Base-by-base conservation (phyloP, 2,329 filamentous ascomycete genomes). In the Fusarium sp. region DNA sequence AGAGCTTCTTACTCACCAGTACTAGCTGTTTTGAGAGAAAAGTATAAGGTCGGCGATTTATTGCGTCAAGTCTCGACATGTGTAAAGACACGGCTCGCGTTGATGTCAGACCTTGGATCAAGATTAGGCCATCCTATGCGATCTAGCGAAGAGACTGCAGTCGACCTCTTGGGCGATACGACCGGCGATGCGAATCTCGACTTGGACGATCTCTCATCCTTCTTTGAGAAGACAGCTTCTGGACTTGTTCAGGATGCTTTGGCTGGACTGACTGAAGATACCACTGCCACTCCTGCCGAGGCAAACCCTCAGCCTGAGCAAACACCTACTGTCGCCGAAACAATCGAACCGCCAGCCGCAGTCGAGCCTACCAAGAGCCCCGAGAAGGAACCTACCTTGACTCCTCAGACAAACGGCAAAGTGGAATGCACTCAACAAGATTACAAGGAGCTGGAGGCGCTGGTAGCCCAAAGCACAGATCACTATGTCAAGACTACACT, bases 401-500 rank as follows among this genome's bases (percentile, higher is more conserved):
- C 77, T 7, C 73, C 77, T 14, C 79, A 79, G 44, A 77, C 78
- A 4, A 81, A 78, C 26, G 77, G 77, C 52, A 81, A 81, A 70
- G 70, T 80, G 42, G 80, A 82, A 55, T 45, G 61, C 80, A 45
- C 79, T 79, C 67, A 83, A 80, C 51, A 55, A 13, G 83, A 85
- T 63, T 84, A 84, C 57, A 83, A 85, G 68, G 84, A 85, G 47
- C 77, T 85, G 11, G 82, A 84, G 67, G 84, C 84, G 13, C 76
- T 85, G 28, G 84, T 85, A 17, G 84, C 83, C 0, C 83, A 85
- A 71, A 85, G 84, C 70, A 85, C 84, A 2, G 83, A 82, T 15
- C 83, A 85, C 63, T 85, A 85, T 59, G 84, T 85, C 45, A 83
- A 83, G 64, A 85, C 82, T 9, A 85, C 84, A 7, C 75, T 85